phyloP scores from a whole-genome alignment of 805 yeast species.

The Metschnikowia lunata region DNA sequence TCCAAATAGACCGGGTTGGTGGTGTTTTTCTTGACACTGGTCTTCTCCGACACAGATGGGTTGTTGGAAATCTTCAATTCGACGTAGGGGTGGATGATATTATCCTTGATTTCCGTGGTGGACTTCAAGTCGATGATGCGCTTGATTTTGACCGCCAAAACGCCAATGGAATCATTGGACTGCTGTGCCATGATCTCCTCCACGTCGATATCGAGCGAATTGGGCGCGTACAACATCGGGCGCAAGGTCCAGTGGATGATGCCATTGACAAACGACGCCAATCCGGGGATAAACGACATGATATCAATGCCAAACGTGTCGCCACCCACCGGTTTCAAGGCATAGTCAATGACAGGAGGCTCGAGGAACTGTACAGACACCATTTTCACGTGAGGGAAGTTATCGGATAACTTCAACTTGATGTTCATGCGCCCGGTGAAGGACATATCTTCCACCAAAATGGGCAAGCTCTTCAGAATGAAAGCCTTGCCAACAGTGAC shows the following conservation, averaged over 20 bases:
- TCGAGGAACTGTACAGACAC: constrained; percentile 71
- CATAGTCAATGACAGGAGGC: constrained; percentile 75
- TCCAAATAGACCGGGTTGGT: constrained; percentile 65
- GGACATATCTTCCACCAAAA: constrained; percentile 76
- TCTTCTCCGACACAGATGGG: constrained; percentile 44
- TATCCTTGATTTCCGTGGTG: constrained; percentile 35
- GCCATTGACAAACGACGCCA: constrained; percentile 64
- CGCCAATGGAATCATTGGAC: constrained; percentile 66
- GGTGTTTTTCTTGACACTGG: constrained; percentile 54
- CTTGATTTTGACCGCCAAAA: constrained; percentile 57
- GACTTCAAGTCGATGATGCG: constrained; percentile 48
- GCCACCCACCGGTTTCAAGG: constrained; percentile 83
- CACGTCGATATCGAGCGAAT: constrained; percentile 69
- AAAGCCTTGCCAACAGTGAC: constrained; percentile 79
- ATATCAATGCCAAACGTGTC: constrained; percentile 82
- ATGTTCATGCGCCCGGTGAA: constrained; percentile 65
- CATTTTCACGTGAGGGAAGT: constrained; percentile 73
- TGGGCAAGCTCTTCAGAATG: constrained; percentile 71
- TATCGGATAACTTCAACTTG: constrained; percentile 54
- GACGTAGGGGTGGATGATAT: constrained; percentile 54
- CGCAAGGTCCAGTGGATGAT: constrained; percentile 66
- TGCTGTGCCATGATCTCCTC: constrained; percentile 64
- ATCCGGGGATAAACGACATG: constrained; percentile 80
- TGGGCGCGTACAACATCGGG: constrained; percentile 81
- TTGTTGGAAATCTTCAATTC: constrained; percentile 35